Base-by-base conservation (phyloP, 306 rosid genomes). In the Macrotyloma uniflorum region DNA sequence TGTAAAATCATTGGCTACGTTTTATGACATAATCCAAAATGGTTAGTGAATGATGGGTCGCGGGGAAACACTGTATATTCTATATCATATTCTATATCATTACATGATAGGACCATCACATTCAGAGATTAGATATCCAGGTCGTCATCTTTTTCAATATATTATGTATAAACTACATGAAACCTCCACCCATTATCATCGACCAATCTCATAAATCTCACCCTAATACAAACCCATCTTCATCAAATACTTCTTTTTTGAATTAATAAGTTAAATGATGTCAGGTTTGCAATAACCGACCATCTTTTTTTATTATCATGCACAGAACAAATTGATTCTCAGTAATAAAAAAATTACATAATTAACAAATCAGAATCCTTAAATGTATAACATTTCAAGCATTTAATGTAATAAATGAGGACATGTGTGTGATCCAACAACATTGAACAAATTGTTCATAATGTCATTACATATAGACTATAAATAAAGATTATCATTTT, bases 1-100 rank as follows among this genome's bases (percentile, higher is more conserved):
- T 30, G 63, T 18, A 51, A 36, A 50, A 49, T 50, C 24, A 74
- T 65, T 66, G 35, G 42, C 19, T 11, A 35, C 16, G 65, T 26
- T 58, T 58, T 24, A 14, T 58, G 50, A 54, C 36, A 53, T 64
- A 22, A 53, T 50, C 53, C 46, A 53, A 80, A 19, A 40, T 40
- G 69, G 62, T 46, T 18, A 58, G 30, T 45, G 18, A 57, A 40
- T 80, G 38, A 64, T 36, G 69, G 79, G 23, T n/a, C 28, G n/a
- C 10, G 6, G 30, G 70, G 70, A 64, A 64, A 36, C 70, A 50
- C 74, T 63, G n/a, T 63, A 72, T 63, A 23, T 40, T 24, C 18
- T 71, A 35, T 61, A 71, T 13, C 40, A 36, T 55, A 36, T 40
- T 24, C 18, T 71, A 35, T 61, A 71, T 13, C 40, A 36, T 55